phyloP scores from a whole-genome alignment of 768 basidiomycete genomes.

The Psilocybe sp. region DNA sequence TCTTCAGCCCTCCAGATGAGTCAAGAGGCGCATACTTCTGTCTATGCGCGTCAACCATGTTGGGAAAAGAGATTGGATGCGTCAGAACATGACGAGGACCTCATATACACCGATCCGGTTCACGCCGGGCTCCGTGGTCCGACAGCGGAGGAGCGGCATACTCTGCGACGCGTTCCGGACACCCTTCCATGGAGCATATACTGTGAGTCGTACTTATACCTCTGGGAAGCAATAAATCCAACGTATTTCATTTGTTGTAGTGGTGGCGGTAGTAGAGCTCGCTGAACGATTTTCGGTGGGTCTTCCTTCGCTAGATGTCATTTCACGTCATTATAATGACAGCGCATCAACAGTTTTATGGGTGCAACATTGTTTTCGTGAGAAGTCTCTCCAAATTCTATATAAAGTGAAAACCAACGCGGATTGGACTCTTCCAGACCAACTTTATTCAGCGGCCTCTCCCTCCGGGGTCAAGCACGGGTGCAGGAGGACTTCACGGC shows the following conservation, averaged over 20 bases:
- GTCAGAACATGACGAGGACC: background rate
- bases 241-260: conserved; percentile 26
- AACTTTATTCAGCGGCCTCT: conserved; percentile 77
- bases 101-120: conserved; percentile 24
- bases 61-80: no score
- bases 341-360: conserved; percentile 34
- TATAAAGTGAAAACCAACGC: no score
- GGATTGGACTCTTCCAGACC: conserved; percentile 35
- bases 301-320: background rate
- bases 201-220: conserved; percentile 28
- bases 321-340: background rate
- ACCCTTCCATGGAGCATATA: conserved; percentile 56
- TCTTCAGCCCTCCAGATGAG: no score
- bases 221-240: background rate
- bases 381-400: conserved; percentile 10
- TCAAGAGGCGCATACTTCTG: no score
- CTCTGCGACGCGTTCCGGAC: conserved; percentile 62
- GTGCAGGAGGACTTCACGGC: conserved; percentile 49
- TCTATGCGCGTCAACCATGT: no score
- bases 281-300: conserved; percentile 73
- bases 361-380: conserved; percentile 49
- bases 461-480: conserved; percentile 62
- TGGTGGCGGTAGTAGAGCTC: conserved; percentile 65
- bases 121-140: conserved; percentile 62
- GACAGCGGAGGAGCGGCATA: conserved; percentile 55